These are phyloP conservation scores for Allium cepa DNA, from an alignment of 106 monocot genomes.

Conservation along the genomic window DNA sequence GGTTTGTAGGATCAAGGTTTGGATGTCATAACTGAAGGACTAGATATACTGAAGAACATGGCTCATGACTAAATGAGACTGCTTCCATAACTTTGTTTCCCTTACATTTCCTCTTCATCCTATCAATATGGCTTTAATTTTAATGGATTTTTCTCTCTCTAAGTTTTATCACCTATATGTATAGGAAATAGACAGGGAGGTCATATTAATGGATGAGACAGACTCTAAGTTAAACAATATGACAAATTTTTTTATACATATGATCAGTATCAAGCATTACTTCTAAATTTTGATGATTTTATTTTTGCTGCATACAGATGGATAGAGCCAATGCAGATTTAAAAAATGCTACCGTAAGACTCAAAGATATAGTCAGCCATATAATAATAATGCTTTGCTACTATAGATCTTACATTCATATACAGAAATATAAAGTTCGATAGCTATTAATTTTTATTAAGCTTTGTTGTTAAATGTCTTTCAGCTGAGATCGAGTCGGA, in stretches of 20 bases:
- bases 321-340: constrained; percentile 71
- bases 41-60: constrained; percentile 95
- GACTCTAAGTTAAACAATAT: constrained; percentile 29
- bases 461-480: neutral
- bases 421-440: neutral
- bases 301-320: constrained; percentile 27
- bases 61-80: constrained; percentile 96
- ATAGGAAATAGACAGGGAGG: constrained; percentile 96
- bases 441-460: too few relatives aligned
- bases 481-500: constrained; percentile 93
- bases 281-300: too few relatives aligned
- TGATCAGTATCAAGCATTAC: too few relatives aligned
- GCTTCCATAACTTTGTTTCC: neutral
- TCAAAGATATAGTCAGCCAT: constrained; percentile 89
- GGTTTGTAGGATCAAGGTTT: constrained; percentile 90
- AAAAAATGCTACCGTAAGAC: constrained; percentile 91
- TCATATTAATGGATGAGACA: constrained; percentile 95
- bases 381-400: constrained; percentile 9
- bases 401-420: neutral
- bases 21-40: constrained; percentile 86
- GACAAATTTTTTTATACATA: too few relatives aligned
- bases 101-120: neutral
- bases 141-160: neutral
- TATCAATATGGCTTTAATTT: too few relatives aligned
- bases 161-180: neutral